phyloP scores from a whole-genome alignment of 805 yeast genomes.

The Cyberlindnera sargentensis region DNA sequence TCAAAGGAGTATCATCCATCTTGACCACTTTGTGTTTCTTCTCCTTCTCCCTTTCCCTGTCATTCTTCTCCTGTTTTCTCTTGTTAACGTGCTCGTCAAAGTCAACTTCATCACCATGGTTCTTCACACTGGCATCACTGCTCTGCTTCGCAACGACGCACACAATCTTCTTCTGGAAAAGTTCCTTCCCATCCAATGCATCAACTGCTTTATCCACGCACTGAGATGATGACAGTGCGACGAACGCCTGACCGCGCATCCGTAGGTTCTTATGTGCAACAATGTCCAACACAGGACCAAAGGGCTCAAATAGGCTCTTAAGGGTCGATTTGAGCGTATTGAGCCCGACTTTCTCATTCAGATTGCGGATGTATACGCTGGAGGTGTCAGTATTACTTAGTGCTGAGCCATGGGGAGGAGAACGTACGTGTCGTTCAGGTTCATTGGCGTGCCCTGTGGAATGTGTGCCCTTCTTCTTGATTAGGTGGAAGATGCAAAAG shows the following conservation, averaged over 20 bases:
- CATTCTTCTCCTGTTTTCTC: conserved; percentile 15
- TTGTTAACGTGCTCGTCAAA: conserved; percentile 14
- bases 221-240: conserved; percentile 41
- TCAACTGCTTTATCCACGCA: conserved; percentile 31
- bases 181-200: conserved; percentile 12
- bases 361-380: conserved; percentile 51
- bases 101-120: conserved; percentile 5
- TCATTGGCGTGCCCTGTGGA: background rate
- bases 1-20: conserved; percentile 46
- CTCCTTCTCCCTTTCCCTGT: conserved; percentile 8
- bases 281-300: conserved; percentile 43
- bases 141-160: conserved; percentile 21
- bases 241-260: conserved; percentile 79
- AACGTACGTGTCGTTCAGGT: conserved; percentile 22
- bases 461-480: background rate
- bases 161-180: conserved; percentile 18
- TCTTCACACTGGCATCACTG: conserved; percentile 18
- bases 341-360: conserved; percentile 61
- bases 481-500: background rate
- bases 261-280: conserved; percentile 54
- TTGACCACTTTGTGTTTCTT: conserved; percentile 14
- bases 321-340: conserved; percentile 42
- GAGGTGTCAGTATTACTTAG: conserved; percentile 3
- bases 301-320: conserved; percentile 32
- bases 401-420: background rate